Percentiles rank a stretch among this genome's conserved stretches.
These are phyloP conservation scores for Rhodotorula sp. DNA, from an alignment of 1,284 basidiomycete species.

Conservation along the genomic window DNA sequence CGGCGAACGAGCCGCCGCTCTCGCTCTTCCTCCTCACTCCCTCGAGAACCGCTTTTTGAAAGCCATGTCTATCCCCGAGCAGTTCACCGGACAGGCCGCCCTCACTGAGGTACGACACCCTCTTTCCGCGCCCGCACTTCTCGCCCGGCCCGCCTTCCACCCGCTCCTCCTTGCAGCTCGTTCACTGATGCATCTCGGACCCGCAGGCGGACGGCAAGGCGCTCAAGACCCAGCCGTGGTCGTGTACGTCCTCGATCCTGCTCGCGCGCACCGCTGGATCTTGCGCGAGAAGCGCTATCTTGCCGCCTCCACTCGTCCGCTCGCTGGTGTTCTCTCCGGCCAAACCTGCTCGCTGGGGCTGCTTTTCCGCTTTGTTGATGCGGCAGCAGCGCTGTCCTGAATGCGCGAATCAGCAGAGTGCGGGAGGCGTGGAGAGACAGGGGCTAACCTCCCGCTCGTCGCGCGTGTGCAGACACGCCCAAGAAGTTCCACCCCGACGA, in stretches of 20 bases:
- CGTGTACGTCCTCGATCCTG: constrained; percentile 8
- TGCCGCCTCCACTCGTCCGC: neutral
- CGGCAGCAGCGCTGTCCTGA: too few species aligned
- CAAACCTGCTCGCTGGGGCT: neutral
- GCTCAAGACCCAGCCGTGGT: constrained; percentile 19
- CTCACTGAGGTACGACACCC: constrained; percentile 14
- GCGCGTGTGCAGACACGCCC: constrained; percentile 30
- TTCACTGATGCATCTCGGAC: neutral
- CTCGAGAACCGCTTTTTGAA: neutral
- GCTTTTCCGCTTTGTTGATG: too few species aligned
- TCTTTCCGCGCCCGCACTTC: too few species aligned
- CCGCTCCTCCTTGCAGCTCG: neutral
- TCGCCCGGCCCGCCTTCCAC: neutral
- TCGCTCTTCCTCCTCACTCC: neutral
- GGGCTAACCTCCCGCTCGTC: neutral
- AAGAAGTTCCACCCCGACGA: constrained; percentile 36
- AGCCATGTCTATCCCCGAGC: constrained; percentile 28
- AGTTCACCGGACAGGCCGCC: constrained; percentile 41
- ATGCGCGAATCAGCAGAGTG: too few species aligned
- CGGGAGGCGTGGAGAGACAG: too few species aligned
- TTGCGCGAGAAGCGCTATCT: neutral
- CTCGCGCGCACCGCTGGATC: neutral
- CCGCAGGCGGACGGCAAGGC: constrained; percentile 24
- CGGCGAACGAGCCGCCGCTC: neutral
- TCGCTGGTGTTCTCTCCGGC: too few species aligned